Evolutionary conservation across 192 early-diverging fungal genomes (phyloP), one percentile per base, ranked within the genome.

Genomic region (Coemansia sp.): DNA sequence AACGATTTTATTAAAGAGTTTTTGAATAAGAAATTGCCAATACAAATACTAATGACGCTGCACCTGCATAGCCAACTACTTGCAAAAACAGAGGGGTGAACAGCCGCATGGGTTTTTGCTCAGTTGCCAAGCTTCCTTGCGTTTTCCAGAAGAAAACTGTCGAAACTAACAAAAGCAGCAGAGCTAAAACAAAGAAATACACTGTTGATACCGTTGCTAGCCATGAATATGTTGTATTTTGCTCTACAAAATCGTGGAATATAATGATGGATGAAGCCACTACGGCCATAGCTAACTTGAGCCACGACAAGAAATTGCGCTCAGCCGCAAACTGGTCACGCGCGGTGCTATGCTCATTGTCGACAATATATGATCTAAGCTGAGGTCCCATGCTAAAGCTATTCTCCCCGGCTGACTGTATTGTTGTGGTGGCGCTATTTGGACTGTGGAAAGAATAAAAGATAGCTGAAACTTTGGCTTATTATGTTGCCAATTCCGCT

Each of bases 251-350:
- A 18, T 67, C 56, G 3, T 31, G 36, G 21, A 61, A 53, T 3
- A 69, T 65, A 8, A 69, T 36, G 0, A 54, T 43, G 2, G 44
- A 53, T 16, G 72, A 76, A 4, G 47, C 58, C 6, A 53, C 66
- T 1, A 69, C 19, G 0, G 59, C 50, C 67, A 76, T 61, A 1
- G 67, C 21, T n/a, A 76, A 56, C 55, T 76, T 76, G 40, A 69
- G 20, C 72, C 72, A 76, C 19, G 72, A 61, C 30, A 76, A 61
- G 57, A 76, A 76, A 51, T 69, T 76, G 33, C 72, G 61, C 47
- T 76, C 72, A 3, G 49, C 57, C 0, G 72, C 72, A 61, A 76
- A 69, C 50, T 76, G 72, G 55, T 76, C 72, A 23, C 72, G 66
- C 16, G 72, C 72, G 62, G 69, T 69, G 47, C 72, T 76, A 58